phyloP scores from a whole-genome alignment of 2,329 filamentous ascomycete species.

The Claviceps purpurea region DNA sequence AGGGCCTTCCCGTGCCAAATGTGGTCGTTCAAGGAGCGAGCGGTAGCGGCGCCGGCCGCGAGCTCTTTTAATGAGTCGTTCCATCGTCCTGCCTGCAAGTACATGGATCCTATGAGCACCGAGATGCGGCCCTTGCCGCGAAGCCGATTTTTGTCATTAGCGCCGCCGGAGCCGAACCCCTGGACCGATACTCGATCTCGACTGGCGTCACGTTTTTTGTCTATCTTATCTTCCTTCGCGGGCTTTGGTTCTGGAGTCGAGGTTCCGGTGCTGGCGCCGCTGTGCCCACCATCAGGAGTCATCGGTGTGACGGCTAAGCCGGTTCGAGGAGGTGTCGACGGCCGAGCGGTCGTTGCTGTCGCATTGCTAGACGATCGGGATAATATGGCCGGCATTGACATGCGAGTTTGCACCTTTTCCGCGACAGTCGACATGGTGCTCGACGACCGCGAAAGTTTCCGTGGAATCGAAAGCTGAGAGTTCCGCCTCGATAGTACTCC shows the following conservation, averaged over 20 bases:
- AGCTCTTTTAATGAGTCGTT: conserved; percentile 75
- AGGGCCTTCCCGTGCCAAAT: conserved; percentile 96
- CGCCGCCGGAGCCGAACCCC: conserved; percentile 58
- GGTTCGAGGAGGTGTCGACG: conserved; percentile 37
- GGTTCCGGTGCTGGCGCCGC: conserved; percentile 20
- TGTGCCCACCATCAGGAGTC: conserved; percentile 33
- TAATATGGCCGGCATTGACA: conserved; percentile 68
- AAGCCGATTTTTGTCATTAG: conserved; percentile 64
- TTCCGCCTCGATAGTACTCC: conserved; percentile 34
- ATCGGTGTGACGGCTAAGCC: conserved; percentile 34
- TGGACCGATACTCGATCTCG: conserved; percentile 48
- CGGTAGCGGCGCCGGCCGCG: conserved; percentile 62
- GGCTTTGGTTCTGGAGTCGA: conserved; percentile 28
- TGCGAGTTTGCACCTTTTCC: conserved; percentile 53
- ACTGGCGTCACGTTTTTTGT: conserved; percentile 34
- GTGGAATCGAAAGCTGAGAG: conserved; percentile 37
- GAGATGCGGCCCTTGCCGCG: conserved; percentile 69
- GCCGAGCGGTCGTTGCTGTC: conserved; percentile 33
- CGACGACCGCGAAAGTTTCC: conserved; percentile 36
- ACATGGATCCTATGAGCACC: conserved; percentile 72
- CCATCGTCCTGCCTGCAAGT: conserved; percentile 83
- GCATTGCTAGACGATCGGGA: conserved; percentile 27
- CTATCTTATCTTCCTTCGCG: conserved; percentile 22
- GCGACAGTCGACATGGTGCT: conserved; percentile 35
- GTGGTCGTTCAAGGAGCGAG: conserved; percentile 74